Evolutionary conservation across 805 yeast species (phyloP), one percentile per base, ranked within the genome.

Genomic region (Ogataea allantospora): DNA sequence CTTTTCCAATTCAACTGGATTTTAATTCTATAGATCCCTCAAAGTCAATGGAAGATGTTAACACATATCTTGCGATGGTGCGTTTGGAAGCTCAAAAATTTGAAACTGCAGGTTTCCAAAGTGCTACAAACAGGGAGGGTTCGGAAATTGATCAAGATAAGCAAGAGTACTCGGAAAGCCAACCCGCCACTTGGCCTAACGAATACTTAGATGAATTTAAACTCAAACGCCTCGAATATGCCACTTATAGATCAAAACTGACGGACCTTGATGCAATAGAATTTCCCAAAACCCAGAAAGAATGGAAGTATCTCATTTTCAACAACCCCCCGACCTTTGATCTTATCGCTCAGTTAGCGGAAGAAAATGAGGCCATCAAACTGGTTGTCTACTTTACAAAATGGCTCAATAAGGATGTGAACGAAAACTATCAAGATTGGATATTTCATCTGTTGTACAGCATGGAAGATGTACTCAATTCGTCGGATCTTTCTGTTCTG

Each of bases 281-380:
- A 13, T 53, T 62, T 11, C 75, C 74, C 2, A 18, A 37, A 9
- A 62, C 68, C 3, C 58, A 60, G 14, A 58, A 63, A 26, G 55
- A 62, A 11, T 73, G 79, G 79, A 69, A 70, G 39, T 48, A 49
- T 7, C 65, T 60, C 38, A 51, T 71, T 2, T 56, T 60, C 36
- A 51, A 58, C 12, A 56, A 60, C 13, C 45, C 47, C 7, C 73
- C 75, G 4, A 51, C 59, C 8, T 34, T 43, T 5, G 55, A 48
- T 5, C 39, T 61, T 8, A 29, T 69, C 14, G 53, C 54, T 2
- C 57, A 54, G 29, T 41, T 61, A 2, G 35, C 72, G n/a, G 66
- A 61, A 29, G 70, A 67, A 27, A 49, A 46, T 5, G 55, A 57
- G 27, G 51, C 55, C 13, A 50, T 70, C 29, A 58, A 66, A 30